Evolutionary conservation across 2,329 filamentous ascomycete genomes (phyloP), one percentile per base, ranked within the genome.

Genomic region (Fusarium oligoseptatum): DNA sequence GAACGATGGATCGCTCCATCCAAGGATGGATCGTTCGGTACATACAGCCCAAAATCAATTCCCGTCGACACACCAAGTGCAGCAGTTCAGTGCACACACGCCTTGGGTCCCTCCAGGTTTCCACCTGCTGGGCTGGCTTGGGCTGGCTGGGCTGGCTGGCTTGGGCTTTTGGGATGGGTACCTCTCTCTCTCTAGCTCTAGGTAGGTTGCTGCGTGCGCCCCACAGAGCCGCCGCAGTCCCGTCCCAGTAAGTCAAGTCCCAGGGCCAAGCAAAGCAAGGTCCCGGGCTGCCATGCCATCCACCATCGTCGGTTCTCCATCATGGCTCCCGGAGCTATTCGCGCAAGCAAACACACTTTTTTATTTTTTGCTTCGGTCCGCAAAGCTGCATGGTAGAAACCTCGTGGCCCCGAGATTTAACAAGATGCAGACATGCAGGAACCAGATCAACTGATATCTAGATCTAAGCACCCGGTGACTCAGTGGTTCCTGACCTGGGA

Each of bases 291-390:
- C 45, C 45, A 50, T 43, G 29, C 41, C 41, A 45, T 45, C 43
- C 43, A 48, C 22, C 45, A 50, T 50, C 45, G 29, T 50, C 45
- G 45, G 32, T 34, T 48, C 43, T 50, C 45, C 45, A 50, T 50
- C 45, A 50, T 50, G 45, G 45, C 45, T 50, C 45, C 45, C 45
- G 45, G 45, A 50, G 45, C 45, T 50, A 50, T 50, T 50, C 45
- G 45, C 45, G 45, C 45, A 50, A 50, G 45, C 45, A 50, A 50
- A 50, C 45, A 29, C 45, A 48, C 43, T 48, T 50, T 34, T 34
- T 50, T 29, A 24, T 50, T 34, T 34, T 50, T 29, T 50, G 45
- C 45, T 29, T 50, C 45, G 45, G 22, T 29, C 24, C 24, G 45
- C 22, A 24, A 24, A 27, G 45, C 45, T 50, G 45, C 45, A 48